phyloP scores from a whole-genome alignment of 441 rosid species.

The Macaranga tanarius region DNA sequence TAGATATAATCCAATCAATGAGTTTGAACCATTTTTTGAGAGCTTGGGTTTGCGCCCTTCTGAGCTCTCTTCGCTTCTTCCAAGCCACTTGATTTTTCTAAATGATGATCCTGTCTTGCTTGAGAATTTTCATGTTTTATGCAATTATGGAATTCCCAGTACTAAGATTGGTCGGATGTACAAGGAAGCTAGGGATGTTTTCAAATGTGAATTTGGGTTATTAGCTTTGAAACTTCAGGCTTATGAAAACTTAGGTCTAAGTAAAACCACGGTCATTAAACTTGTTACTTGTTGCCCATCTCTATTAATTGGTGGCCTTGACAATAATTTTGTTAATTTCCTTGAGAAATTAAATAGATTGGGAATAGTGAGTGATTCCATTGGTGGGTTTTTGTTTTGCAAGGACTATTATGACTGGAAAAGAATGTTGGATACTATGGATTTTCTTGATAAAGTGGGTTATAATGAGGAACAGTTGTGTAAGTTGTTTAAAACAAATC shows the following conservation, averaged over 20 bases:
- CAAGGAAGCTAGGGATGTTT: constrained; percentile 58
- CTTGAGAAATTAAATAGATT: constrained; percentile 45
- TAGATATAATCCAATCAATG: constrained; percentile 73
- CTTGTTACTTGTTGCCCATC: constrained; percentile 54
- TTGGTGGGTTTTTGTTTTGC: constrained; percentile 41
- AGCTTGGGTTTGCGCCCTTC: constrained; percentile 62
- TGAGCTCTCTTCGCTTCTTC: constrained; percentile 47
- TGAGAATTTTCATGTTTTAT: constrained; percentile 57
- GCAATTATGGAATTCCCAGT: constrained; percentile 66
- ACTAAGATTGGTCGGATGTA: constrained; percentile 64
- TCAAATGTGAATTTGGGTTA: constrained; percentile 40
- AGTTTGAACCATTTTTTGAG: constrained; percentile 81
- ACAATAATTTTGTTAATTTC: constrained; percentile 45
- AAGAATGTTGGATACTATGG: constrained; percentile 50
- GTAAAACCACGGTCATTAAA: constrained; percentile 50
- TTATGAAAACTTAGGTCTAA: constrained; percentile 60
- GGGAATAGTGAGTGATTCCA: constrained; percentile 52
- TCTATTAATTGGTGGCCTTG: constrained; percentile 48
- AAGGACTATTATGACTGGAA: constrained; percentile 52
- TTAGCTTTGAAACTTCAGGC: constrained; percentile 48
- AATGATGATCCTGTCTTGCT: constrained; percentile 58
- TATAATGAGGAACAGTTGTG: constrained; percentile 49
- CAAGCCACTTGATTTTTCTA: constrained; percentile 45
- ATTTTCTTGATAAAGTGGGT: constrained; percentile 62
- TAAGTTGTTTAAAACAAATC: constrained; percentile 45